Evolutionary conservation across 2,329 filamentous ascomycete genomes (phyloP).

Genomic region (Trichoderma atrobrunneum): DNA sequence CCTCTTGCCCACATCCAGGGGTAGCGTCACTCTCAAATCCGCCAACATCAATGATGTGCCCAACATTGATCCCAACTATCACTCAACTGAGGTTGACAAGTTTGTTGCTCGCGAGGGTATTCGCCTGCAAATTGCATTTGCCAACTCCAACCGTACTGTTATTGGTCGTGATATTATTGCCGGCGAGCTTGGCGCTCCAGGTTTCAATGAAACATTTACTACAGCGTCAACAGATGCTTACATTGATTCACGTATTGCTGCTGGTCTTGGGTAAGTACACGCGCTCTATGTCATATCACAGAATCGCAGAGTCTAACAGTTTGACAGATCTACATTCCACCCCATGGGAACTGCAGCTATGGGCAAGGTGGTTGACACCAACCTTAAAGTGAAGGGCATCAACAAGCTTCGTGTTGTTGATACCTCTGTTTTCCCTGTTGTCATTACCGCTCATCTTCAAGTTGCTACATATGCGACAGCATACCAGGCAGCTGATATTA

Average conservation of each 20-base stretch:
- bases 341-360: constrained; percentile 32
- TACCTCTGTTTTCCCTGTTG: constrained; percentile 36
- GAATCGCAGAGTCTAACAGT: background rate
- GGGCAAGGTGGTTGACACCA: constrained; percentile 45
- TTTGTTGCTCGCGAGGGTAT: constrained; percentile 29
- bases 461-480: constrained; percentile 53
- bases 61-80: constrained; percentile 32
- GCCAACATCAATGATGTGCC: constrained; percentile 24
- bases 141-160: constrained; percentile 20
- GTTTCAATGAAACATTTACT: constrained; percentile 24
- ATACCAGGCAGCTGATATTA: constrained; percentile 59
- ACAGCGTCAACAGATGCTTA: constrained; percentile 28
- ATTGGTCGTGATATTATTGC: constrained; percentile 26
- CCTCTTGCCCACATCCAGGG: constrained; percentile 29
- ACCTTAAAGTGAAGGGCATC: constrained; percentile 38
- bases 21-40: constrained; percentile 27
- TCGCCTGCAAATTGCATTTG: constrained; percentile 24
- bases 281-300: background rate
- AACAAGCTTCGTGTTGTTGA: constrained; percentile 39
- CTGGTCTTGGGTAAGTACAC: background rate
- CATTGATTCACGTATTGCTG: constrained; percentile 28
- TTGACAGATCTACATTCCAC: constrained; percentile 28
- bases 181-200: constrained; percentile 23
- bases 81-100: constrained; percentile 30
- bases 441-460: constrained; percentile 41